Base-by-base conservation (phyloP, 345 rosid species). In the Ceriops zippeliana region DNA sequence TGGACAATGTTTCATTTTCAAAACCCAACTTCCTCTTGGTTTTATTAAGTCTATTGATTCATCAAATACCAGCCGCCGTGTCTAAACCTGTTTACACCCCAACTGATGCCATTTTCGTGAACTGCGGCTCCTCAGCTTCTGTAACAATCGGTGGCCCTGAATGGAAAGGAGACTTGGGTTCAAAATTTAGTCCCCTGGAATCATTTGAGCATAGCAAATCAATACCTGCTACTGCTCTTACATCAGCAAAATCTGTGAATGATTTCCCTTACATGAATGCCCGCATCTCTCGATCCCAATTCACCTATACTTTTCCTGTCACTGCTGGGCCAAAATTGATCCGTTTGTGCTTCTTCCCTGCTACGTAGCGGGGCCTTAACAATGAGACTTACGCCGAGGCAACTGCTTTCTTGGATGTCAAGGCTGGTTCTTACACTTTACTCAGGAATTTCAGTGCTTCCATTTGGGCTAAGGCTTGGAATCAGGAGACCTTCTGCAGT, bases 371-470 rank as follows among this genome's bases (percentile, higher is more conserved):
- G 7, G 56, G 63, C 1, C 27, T 13, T 26, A 54, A 54, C 17
- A 54, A 24, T 42, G 49, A n/a, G 27, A 15, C 1, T 66, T 80
- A 20, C 51, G 69, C 26, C 38, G 52, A 54, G 5, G 51, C 0
- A 0, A 26, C 17, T 4, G 75, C 75, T 7, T 68, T 34, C 57
- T 69, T 81, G 30, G 11, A 71, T 21, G 75, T 81, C 49, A 76
- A 3, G 22, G 73, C 62, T 6, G 81, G 79, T n/a, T 24, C 38
- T 16, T 63, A 62, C 62, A 73, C 80, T 62, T 76, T 83, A 17
- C 81, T 78, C 60, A 7, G 32, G 0, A 78, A 81, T 66, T 83
- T 81, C 68, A 78, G 75, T 58, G 84, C 80, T 0, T 30, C 52
- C 6, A 52, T 70, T 32, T 30, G 42, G 27, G 63, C 71, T 19